Conservation (phyloP, 2,329 filamentous ascomycete genomes). For the Fusarium haematococcum region DNA sequence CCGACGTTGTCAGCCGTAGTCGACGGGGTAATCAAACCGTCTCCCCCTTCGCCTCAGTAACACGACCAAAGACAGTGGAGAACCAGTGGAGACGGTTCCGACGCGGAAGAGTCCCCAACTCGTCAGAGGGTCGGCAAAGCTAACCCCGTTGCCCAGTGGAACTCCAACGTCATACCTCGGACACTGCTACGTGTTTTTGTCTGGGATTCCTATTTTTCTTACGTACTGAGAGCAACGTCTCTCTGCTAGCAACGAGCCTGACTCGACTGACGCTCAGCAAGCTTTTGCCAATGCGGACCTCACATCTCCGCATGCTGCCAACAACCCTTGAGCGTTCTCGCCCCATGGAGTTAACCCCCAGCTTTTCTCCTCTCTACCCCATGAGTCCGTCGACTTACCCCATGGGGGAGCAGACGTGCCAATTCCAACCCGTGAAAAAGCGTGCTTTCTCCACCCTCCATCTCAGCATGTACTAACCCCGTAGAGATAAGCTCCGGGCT, state of each 20-base stretch:
- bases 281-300: background rate
- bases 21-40: conserved; percentile 31
- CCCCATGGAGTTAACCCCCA: conserved; percentile 1
- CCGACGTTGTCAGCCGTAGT: conserved; percentile 6
- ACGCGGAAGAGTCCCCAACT: conserved; percentile 16
- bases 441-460: conserved; percentile 13
- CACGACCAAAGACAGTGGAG: background rate
- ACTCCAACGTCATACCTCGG: conserved; percentile 27
- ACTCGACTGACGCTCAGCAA: background rate
- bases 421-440: background rate
- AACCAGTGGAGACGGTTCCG: background rate
- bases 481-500: conserved; percentile 1
- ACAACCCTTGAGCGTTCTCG: background rate
- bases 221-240: conserved; percentile 23
- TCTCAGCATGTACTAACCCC: background rate
- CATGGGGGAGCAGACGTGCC: conserved; percentile 23
- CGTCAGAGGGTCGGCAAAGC: background rate
- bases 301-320: background rate
- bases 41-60: background rate
- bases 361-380: conserved; percentile 18
- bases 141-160: conserved; percentile 14
- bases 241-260: background rate
- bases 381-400: conserved; percentile 8
- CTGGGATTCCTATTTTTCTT: conserved; percentile 18
- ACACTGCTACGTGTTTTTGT: background rate